Percentiles rank a stretch among this genome's conserved stretches.
phyloP scores from a whole-genome alignment of 495 filamentous ascomycete species.

The Recurvomyces mirabilis region DNA sequence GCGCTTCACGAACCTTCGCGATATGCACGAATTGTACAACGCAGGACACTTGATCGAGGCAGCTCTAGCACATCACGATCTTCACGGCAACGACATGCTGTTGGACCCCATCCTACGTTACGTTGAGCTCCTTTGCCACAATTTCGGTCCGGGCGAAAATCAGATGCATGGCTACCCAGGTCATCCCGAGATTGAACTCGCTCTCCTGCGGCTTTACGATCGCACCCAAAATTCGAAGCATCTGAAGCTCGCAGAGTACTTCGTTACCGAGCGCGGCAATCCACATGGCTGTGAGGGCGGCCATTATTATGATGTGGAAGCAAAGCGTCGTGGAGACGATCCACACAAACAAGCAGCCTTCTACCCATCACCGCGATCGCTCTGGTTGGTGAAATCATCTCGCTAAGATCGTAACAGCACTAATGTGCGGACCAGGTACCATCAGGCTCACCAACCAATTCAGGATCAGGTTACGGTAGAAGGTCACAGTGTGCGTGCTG shows the following conservation, averaged over 20 bases:
- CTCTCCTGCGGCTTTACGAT: conserved; percentile 43
- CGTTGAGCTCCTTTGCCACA: conserved; percentile 39
- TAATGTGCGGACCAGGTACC: conserved; percentile 33
- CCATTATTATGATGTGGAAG: conserved; percentile 44
- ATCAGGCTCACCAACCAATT: conserved; percentile 46
- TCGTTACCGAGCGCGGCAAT: conserved; percentile 48
- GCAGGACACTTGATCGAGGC: conserved; percentile 52
- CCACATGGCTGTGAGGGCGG: conserved; percentile 35
- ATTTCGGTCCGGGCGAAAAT: conserved; percentile 38
- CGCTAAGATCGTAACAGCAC: not conserved
- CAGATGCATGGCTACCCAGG: conserved; percentile 49
- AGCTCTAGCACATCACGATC: conserved; percentile 41
- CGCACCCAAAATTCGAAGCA: conserved; percentile 36
- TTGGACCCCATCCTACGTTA: conserved; percentile 44
- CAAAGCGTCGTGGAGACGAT: conserved; percentile 39
- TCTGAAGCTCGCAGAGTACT: conserved; percentile 42
- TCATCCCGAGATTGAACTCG: conserved; percentile 50
- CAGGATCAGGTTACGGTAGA: conserved; percentile 44
- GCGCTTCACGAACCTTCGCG: conserved; percentile 46
- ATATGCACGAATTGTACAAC: conserved; percentile 52
- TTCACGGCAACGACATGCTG: conserved; percentile 40
- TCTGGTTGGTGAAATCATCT: conserved; percentile 1
- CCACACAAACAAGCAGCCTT: conserved; percentile 35
- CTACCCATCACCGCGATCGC: conserved; percentile 27
- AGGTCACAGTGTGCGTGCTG: conserved; percentile 49